Percentiles rank a stretch among this genome's conserved stretches.
These are phyloP conservation scores for Solanum boliviense DNA, from an alignment of 257 asterid species.

Conservation along the genomic window DNA sequence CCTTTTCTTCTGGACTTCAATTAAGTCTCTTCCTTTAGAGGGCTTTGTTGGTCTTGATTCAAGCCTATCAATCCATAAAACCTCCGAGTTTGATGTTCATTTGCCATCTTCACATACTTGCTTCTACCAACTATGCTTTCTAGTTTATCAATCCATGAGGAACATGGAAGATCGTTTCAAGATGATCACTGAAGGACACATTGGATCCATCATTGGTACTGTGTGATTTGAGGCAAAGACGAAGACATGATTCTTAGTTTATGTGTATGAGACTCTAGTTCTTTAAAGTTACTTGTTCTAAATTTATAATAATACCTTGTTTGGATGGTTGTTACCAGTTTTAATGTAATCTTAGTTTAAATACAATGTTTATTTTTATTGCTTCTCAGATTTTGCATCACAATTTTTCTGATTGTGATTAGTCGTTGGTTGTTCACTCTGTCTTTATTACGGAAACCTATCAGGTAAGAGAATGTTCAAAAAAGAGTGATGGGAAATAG, in stretches of 20 bases:
- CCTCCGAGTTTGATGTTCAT: conserved; percentile 33
- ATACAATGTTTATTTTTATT: too few species aligned
- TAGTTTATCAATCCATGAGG: conserved; percentile 35
- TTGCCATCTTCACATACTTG: conserved; percentile 87
- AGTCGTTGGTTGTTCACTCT: too few species aligned
- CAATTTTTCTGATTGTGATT: too few species aligned
- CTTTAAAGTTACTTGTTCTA: too few species aligned
- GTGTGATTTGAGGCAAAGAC: background rate
- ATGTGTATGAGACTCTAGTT: background rate
- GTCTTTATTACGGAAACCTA: too few species aligned
- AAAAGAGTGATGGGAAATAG: too few species aligned
- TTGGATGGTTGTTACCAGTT: too few species aligned
- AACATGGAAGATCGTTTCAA: conserved; percentile 43
- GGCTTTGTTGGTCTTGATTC: conserved; percentile 43
- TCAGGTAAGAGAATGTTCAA: too few species aligned
- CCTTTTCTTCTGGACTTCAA: conserved; percentile 89
- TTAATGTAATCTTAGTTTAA: too few species aligned
- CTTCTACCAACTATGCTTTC: conserved; percentile 74
- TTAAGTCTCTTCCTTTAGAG: conserved; percentile 62
- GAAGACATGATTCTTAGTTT: background rate
- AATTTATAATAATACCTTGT: too few species aligned
- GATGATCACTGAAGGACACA: conserved; percentile 68
- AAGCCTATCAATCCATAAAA: conserved; percentile 47
- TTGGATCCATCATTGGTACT: conserved; percentile 84
- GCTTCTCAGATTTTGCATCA: too few species aligned